Evolutionary conservation across 306 rosid genomes (phyloP).

Genomic region (Cotoneaster glaucophyllus): DNA sequence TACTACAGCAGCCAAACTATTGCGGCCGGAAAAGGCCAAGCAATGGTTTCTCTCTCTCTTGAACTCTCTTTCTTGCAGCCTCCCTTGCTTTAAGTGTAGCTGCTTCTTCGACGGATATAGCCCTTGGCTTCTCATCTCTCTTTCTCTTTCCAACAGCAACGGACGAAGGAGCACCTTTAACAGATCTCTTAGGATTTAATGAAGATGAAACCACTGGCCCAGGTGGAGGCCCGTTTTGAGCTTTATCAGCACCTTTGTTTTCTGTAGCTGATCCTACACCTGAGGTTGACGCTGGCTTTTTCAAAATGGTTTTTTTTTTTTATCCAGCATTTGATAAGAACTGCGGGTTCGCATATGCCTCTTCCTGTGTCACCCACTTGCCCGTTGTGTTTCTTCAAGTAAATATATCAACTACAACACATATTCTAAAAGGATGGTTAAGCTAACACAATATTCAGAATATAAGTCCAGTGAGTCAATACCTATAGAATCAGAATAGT

Average conservation of each 20-base stretch:
- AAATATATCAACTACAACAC: constrained; percentile 19
- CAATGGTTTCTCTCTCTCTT: constrained; percentile 79
- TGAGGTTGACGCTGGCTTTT: constrained; percentile 34
- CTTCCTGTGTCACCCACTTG: constrained; percentile 93
- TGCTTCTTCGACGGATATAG: constrained; percentile 64
- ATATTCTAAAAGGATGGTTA: background rate
- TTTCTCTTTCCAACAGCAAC: constrained; percentile 83
- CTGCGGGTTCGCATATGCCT: constrained; percentile 76
- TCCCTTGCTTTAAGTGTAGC: constrained; percentile 94
- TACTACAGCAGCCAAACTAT: constrained; percentile 23
- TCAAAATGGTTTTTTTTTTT: constrained; percentile 32
- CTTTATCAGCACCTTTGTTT: constrained; percentile 32
- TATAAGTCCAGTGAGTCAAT: constrained; percentile 3
- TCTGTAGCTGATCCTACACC: constrained; percentile 32
- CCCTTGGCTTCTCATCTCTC: constrained; percentile 58
- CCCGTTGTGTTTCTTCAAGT: constrained; percentile 50
- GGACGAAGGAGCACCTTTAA: constrained; percentile 69
- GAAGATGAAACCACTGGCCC: constrained; percentile 56
- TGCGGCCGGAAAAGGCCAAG: constrained; percentile 81
- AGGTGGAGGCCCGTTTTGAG: constrained; percentile 42
- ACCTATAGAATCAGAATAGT: constrained; percentile 85
- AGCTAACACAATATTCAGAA: background rate
- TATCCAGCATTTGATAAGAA: constrained; percentile 39
- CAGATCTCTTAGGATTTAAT: constrained; percentile 58
- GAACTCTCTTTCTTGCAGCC: constrained; percentile 95